Percentiles rank a stretch among this genome's conserved stretches.
Conservation (phyloP, 2,329 filamentous ascomycete genomes). For the Colletotrichum noveboracense region DNA sequence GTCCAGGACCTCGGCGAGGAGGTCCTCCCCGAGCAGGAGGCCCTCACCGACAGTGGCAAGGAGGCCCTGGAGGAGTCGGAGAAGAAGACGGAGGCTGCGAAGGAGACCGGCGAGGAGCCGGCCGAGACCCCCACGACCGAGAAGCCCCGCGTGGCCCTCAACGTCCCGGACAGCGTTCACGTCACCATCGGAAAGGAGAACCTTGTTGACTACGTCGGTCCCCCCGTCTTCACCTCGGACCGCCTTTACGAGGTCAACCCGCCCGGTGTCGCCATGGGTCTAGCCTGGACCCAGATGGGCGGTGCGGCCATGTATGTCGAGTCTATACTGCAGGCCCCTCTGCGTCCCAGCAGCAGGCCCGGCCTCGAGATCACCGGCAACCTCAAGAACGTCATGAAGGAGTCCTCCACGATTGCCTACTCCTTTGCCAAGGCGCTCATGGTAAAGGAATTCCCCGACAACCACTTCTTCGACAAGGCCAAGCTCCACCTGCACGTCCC, state of each 20-base stretch:
- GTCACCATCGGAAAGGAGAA: constrained; percentile 88
- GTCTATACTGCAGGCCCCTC: constrained; percentile 86
- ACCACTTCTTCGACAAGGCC: constrained; percentile 95
- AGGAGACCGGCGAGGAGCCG: constrained; percentile 35
- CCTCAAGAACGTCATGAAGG: constrained; percentile 96
- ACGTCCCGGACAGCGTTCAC: constrained; percentile 86
- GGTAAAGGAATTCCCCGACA: constrained; percentile 84
- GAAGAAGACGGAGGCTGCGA: constrained; percentile 70
- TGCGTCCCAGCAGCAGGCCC: constrained; percentile 76
- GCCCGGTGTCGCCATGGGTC: constrained; percentile 93
- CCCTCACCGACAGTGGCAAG: constrained; percentile 86
- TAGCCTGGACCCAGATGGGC: constrained; percentile 98
- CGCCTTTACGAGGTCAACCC: constrained; percentile 93
- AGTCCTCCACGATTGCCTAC: constrained; percentile 94
- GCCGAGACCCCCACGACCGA: constrained; percentile 45
- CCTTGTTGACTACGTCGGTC: constrained; percentile 95
- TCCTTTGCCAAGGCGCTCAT: constrained; percentile 92
- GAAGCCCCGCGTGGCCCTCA: constrained; percentile 75
- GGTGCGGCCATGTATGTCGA: constrained; percentile 97
- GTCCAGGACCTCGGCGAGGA: constrained; percentile 93
- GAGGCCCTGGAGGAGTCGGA: constrained; percentile 72
- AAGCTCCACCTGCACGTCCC: constrained; percentile 96
- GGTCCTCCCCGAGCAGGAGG: constrained; percentile 78
- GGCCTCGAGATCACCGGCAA: constrained; percentile 93
- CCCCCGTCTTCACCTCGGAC: constrained; percentile 94